phyloP scores from a whole-genome alignment of 2,329 filamentous ascomycete species.

The Ilyonectria destructans region DNA sequence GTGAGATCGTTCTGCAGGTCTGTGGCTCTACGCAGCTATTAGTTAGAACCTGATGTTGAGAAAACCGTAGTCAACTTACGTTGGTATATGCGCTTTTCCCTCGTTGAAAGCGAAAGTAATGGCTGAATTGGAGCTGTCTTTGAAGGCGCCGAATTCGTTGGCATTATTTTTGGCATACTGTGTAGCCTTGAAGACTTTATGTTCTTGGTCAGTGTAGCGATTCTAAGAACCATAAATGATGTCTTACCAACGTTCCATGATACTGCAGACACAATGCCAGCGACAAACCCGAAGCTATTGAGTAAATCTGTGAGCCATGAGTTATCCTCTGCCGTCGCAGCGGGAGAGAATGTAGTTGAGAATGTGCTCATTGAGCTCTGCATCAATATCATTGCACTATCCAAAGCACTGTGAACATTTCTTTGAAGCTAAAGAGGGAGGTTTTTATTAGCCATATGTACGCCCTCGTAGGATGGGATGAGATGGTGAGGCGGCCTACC shows the following conservation, averaged over 20 bases:
- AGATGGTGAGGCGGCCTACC: neutral
- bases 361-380: constrained; percentile 7
- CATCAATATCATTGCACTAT: constrained; percentile 10
- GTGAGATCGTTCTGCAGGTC: neutral
- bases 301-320: constrained; percentile 4
- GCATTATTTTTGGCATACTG: neutral
- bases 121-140: too few relatives aligned
- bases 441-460: too few relatives aligned
- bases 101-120: too few relatives aligned
- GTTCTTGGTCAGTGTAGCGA: neutral
- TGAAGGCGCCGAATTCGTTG: neutral
- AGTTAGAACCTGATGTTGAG: too few relatives aligned
- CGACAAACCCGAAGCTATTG: neutral
- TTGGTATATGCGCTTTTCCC: too few relatives aligned
- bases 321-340: neutral
- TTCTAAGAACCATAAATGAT: neutral
- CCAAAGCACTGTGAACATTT: neutral
- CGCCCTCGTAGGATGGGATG: neutral
- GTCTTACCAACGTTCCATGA: neutral
- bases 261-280: neutral
- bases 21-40: too few relatives aligned
- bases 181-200: neutral
- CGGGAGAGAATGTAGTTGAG: constrained; percentile 6
- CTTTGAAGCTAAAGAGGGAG: neutral
- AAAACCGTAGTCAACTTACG: too few relatives aligned